Conservation (phyloP, 192 early-diverging fungal species). For the Coemansia sp. region DNA sequence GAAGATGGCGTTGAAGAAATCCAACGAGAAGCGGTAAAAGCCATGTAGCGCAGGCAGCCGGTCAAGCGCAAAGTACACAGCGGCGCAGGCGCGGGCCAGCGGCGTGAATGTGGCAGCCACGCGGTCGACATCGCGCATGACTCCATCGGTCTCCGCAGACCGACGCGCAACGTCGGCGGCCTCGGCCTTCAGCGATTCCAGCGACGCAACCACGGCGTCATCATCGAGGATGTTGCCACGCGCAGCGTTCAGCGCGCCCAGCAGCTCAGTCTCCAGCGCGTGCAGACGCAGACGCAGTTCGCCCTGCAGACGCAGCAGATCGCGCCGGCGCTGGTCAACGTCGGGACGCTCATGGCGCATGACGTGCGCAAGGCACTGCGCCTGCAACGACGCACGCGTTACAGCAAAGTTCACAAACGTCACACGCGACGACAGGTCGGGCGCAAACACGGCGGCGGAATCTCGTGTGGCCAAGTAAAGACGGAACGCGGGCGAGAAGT, state of each 20-base stretch:
- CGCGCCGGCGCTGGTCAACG: constrained; percentile 88
- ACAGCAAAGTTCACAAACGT: constrained; percentile 99
- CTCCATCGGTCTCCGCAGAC: constrained; percentile 88
- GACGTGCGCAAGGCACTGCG: constrained; percentile 95
- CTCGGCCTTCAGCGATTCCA: constrained; percentile 96
- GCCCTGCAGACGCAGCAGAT: constrained; percentile 92
- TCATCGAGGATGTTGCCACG: constrained; percentile 98
- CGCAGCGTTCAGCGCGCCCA: constrained; percentile 91
- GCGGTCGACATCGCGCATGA: constrained; percentile 95
- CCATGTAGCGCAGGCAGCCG: constrained; percentile 83
- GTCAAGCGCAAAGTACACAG: constrained; percentile 97
- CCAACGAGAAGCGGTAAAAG: constrained; percentile 99
- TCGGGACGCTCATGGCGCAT: constrained; percentile 95
- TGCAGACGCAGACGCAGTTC: constrained; percentile 93
- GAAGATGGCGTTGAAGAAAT: constrained; percentile 95
- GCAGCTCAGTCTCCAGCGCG: constrained; percentile 88
- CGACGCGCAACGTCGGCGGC: constrained; percentile 92
- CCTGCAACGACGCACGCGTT: constrained; percentile 92
- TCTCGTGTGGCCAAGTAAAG: constrained; percentile 94
- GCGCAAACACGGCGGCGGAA: constrained; percentile 89
- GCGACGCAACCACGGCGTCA: constrained; percentile 87
- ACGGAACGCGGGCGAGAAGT: constrained; percentile 97
- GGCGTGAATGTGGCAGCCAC: constrained; percentile 88
- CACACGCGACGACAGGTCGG: constrained; percentile 94
- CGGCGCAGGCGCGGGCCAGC: constrained; percentile 85